These are phyloP conservation scores for Pythium vanterpoolii DNA, from an alignment of 352 stramenopile genomes.

Conservation along the genomic window DNA sequence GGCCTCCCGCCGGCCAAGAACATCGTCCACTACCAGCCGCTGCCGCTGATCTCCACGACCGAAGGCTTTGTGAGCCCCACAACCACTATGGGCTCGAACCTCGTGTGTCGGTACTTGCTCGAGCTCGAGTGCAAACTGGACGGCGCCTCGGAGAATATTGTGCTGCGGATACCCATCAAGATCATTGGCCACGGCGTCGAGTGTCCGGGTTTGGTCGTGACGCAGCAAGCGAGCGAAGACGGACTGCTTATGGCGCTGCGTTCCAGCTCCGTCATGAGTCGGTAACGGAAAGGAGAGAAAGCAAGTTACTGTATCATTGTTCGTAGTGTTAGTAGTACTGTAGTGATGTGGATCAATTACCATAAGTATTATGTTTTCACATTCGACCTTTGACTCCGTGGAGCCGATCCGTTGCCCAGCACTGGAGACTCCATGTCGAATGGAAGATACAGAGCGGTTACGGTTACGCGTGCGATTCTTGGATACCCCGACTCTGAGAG, in stretches of 20 bases:
- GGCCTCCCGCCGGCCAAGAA: conserved; percentile 33
- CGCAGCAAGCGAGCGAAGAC: conserved; percentile 13
- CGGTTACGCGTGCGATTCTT: no score
- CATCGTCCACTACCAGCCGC: conserved; percentile 44
- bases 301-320: neutral
- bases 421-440: no score
- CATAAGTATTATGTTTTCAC: no score
- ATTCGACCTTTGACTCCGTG: no score
- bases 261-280: conserved; percentile 18
- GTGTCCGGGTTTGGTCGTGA: conserved; percentile 12
- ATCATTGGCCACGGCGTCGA: conserved; percentile 17
- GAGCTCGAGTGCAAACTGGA: conserved; percentile 23
- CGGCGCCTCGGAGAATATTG: conserved; percentile 5
- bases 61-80: conserved; percentile 35
- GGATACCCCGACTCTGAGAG: neutral
- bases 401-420: no score
- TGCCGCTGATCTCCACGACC: conserved; percentile 29
- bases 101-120: conserved; percentile 20
- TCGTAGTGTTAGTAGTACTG: no score
- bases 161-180: conserved; percentile 23
- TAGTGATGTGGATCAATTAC: no score
- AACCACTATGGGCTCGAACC: conserved; percentile 16
- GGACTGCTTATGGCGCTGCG: conserved; percentile 15
- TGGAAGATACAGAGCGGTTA: no score
- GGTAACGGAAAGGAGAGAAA: neutral